Conservation (phyloP, 805 yeast species). For the Yarrowia hollandica region DNA sequence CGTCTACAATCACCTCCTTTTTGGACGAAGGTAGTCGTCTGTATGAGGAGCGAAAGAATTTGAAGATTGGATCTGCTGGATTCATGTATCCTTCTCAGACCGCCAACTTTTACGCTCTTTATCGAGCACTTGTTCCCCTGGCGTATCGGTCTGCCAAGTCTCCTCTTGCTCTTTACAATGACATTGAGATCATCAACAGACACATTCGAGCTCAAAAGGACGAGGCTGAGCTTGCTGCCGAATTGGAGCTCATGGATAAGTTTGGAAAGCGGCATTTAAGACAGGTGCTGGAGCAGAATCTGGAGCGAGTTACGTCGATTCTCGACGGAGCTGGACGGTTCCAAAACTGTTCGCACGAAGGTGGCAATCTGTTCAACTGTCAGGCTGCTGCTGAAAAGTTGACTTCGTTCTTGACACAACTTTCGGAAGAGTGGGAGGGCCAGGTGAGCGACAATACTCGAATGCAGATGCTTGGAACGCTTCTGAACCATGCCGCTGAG, state of each 20-base stretch:
- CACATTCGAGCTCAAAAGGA: not conserved
- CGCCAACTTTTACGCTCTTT: slow-evolving; percentile 34
- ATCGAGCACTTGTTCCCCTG: slow-evolving; percentile 34
- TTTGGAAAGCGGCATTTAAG: slow-evolving; percentile 30
- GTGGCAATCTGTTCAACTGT: slow-evolving; percentile 31
- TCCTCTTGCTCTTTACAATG: slow-evolving; percentile 25
- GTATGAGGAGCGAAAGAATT: slow-evolving; percentile 9
- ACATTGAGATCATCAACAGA: slow-evolving; percentile 7
- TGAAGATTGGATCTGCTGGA: slow-evolving; percentile 9
- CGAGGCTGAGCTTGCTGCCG: slow-evolving; percentile 33
- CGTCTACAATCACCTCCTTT: slow-evolving; percentile 16
- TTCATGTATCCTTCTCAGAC: slow-evolving; percentile 26
- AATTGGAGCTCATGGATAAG: slow-evolving; percentile 24
- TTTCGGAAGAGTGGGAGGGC: slow-evolving; percentile 30
- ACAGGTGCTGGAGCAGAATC: slow-evolving; percentile 23
- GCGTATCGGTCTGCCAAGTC: slow-evolving; percentile 30
- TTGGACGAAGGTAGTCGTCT: slow-evolving; percentile 25
- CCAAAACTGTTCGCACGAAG: slow-evolving; percentile 31
- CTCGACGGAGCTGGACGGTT: slow-evolving; percentile 33
- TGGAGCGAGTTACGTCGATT: slow-evolving; percentile 7
- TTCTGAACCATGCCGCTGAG: slow-evolving; percentile 37
- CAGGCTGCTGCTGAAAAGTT: slow-evolving; percentile 32
- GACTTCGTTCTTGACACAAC: slow-evolving; percentile 28
- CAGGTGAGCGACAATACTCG: slow-evolving; percentile 4
- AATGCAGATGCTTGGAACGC: slow-evolving; percentile 31